Percentiles rank a stretch among this genome's conserved stretches.
phyloP scores from a whole-genome alignment of 441 rosid genomes.

The Theobroma grandiflorum region DNA sequence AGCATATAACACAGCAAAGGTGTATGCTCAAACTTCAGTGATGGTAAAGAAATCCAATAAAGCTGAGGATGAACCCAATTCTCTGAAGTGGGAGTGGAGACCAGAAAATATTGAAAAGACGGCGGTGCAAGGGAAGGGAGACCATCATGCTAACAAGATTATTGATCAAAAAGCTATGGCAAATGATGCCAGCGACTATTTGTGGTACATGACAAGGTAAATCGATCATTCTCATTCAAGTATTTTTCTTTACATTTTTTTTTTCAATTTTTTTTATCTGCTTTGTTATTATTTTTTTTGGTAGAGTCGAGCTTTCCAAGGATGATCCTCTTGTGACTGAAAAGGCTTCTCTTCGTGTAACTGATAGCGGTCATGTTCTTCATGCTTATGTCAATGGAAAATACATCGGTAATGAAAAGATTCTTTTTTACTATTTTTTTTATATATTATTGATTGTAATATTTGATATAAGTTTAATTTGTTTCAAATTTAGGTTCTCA shows the following conservation, averaged over 20 bases:
- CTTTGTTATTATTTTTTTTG: neutral
- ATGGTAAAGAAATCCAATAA: constrained; percentile 35
- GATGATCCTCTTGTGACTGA: constrained; percentile 49
- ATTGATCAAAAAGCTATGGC: constrained; percentile 63
- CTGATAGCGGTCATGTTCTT: constrained; percentile 60
- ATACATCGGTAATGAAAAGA: constrained; percentile 50
- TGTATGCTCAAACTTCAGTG: constrained; percentile 1
- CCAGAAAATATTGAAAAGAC: constrained; percentile 48
- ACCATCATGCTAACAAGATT: constrained; percentile 33
- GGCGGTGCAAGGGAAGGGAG: constrained; percentile 46
- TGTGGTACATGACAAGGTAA: constrained; percentile 82
- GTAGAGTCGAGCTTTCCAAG: constrained; percentile 29
- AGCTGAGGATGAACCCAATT: constrained; percentile 32
- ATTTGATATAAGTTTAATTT: too few relatives aligned
- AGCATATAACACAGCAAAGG: constrained; percentile 61
- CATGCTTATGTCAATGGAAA: constrained; percentile 72
- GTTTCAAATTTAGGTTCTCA: constrained; percentile 46
- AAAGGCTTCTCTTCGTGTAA: constrained; percentile 56
- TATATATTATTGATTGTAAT: neutral
- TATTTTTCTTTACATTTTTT: neutral
- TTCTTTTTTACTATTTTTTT: neutral
- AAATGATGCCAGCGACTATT: constrained; percentile 65
- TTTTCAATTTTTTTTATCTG: neutral
- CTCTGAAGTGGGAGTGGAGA: constrained; percentile 76
- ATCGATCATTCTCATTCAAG: neutral